Conservation (phyloP, 257 asterid genomes). For the Thymus mandschuricus region DNA sequence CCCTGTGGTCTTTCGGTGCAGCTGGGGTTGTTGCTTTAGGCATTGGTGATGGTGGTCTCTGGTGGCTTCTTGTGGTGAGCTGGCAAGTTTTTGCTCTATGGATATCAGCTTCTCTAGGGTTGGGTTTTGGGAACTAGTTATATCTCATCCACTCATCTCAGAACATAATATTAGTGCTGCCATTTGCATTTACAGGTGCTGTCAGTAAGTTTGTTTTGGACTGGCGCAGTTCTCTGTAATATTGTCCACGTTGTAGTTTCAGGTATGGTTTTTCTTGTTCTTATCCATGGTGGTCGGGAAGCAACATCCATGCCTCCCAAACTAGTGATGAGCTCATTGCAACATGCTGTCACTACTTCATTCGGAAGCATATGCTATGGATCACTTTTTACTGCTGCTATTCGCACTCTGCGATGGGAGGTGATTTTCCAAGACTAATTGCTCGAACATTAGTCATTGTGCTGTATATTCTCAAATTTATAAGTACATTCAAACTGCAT, state of each 20-base stretch:
- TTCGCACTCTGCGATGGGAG: constrained; percentile 96
- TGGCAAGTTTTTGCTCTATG: constrained; percentile 89
- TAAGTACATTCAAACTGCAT: constrained; percentile 1
- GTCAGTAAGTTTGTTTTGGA: constrained; percentile 94
- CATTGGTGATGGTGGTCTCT: constrained; percentile 80
- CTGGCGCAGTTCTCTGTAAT: constrained; percentile 95
- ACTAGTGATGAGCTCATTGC: constrained; percentile 66
- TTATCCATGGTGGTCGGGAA: constrained; percentile 81
- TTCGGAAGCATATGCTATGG: constrained; percentile 99
- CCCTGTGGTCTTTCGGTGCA: constrained; percentile 91
- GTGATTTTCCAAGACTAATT: constrained; percentile 43
- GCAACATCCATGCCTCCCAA: constrained; percentile 87
- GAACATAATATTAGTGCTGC: constrained; percentile 24
- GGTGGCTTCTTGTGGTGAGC: constrained; percentile 99
- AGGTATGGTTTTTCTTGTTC: constrained; percentile 91
- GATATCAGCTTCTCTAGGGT: constrained; percentile 30
- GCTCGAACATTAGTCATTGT: constrained; percentile 11
- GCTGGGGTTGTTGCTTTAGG: constrained; percentile 93
- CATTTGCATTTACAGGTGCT: constrained; percentile 60
- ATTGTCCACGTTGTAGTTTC: constrained; percentile 89
- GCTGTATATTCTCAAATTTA: constrained; percentile 8
- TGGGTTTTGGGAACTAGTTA: constrained; percentile 12
- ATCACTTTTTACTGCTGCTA: constrained; percentile 97
- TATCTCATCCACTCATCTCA: constrained; percentile 21
- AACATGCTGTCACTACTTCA: constrained; percentile 82